Conservation (phyloP, 352 stramenopile species). For the Phytophthora tentaculata region DNA sequence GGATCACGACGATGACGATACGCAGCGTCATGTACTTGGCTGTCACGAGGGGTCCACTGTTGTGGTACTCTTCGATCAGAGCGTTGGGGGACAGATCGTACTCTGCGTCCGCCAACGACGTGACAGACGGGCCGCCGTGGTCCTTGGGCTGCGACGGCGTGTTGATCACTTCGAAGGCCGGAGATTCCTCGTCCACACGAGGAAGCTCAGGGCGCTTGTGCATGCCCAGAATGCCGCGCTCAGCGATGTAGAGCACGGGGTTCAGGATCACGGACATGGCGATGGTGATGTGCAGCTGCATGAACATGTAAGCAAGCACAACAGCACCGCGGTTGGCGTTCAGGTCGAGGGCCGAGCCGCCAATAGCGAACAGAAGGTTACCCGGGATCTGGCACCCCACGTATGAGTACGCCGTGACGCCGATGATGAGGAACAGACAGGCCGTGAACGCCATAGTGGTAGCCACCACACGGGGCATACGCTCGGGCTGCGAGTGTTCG, state of each 20-base stretch:
- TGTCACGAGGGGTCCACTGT: constrained; percentile 42
- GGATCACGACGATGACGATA: constrained; percentile 47
- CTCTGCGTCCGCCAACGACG: constrained; percentile 41
- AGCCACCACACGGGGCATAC: constrained; percentile 60
- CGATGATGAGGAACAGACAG: constrained; percentile 62
- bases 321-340: constrained; percentile 52
- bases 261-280: constrained; percentile 66
- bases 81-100: constrained; percentile 40
- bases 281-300: constrained; percentile 73
- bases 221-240: constrained; percentile 63
- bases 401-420: constrained; percentile 42
- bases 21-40: constrained; percentile 54
- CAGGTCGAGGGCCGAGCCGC: constrained; percentile 48
- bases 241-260: constrained; percentile 62
- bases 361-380: constrained; percentile 70
- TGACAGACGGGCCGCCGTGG: constrained; percentile 35
- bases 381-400: constrained; percentile 70
- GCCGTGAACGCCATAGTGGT: constrained; percentile 57
- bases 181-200: constrained; percentile 37
- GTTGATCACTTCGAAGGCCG: constrained; percentile 31
- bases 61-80: constrained; percentile 48
- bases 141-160: constrained; percentile 34
- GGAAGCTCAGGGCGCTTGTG: constrained; percentile 48
- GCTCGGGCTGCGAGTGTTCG: constrained; percentile 64
- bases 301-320: constrained; percentile 64